Evolutionary conservation across 768 basidiomycete species (phyloP).

Genomic region (Kwoniella sp.): DNA sequence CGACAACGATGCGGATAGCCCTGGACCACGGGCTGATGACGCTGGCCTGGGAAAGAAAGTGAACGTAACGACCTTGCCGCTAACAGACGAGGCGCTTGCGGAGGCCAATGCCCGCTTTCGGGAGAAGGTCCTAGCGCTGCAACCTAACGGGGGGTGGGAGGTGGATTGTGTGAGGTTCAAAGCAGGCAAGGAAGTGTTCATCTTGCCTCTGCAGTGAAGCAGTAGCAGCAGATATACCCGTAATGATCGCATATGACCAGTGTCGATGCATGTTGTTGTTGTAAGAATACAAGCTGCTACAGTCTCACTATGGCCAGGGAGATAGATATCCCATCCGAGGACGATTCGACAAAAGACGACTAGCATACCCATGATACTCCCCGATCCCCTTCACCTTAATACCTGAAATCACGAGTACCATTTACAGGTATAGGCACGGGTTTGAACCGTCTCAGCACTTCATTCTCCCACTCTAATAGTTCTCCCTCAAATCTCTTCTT

Average conservation of each 20-base stretch:
- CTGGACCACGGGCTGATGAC: neutral
- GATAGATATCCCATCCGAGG: no score
- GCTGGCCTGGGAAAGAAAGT: neutral
- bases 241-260: no score
- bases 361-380: no score
- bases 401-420: constrained; percentile 14
- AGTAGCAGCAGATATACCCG: neutral
- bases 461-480: constrained; percentile 77
- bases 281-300: no score
- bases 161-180: constrained; percentile 36
- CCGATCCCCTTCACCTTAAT: neutral
- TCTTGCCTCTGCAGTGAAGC: neutral
- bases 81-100: constrained; percentile 22
- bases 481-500: constrained; percentile 61
- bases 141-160: constrained; percentile 47
- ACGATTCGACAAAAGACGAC: no score
- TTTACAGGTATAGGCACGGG: constrained; percentile 39
- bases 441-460: constrained; percentile 64
- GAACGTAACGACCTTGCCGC: constrained; percentile 19
- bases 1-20: no score
- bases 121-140: constrained; percentile 24
- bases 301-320: no score
- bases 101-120: constrained; percentile 29
- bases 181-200: constrained; percentile 37
- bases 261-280: no score